Base-by-base conservation (phyloP, 345 rosid species). In the Citrus mangshanensis region DNA sequence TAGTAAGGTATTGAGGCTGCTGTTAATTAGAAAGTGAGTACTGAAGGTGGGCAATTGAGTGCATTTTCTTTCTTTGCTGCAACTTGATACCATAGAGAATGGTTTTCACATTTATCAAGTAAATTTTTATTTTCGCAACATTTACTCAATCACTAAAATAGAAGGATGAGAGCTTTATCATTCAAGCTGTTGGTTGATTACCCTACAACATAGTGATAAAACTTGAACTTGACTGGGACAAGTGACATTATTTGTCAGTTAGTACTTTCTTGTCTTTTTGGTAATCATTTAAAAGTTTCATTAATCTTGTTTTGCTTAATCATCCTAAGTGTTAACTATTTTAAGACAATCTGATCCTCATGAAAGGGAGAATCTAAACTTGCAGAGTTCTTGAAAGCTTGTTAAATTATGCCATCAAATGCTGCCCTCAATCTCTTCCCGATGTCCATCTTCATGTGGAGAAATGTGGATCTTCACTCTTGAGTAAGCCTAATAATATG, bases 311-410 rank as follows among this genome's bases (percentile, higher is more conserved):
- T 60, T 60, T n/a, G n/a, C 46, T 55, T 7, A 60, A 21, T 37
- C 16, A 60, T 59, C 55, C 22, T 59, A 73, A 73, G 34, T 49
- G 42, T 6, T 30, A 19, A n/a, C 34, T 38, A 42, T 66, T 32
- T 35, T 68, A 28, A 37, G 83, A 72, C 51, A 13, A 24, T 62
- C 6, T 64, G 32, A 60, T 73, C 42, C 63, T 62, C 40, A 25
- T 84, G 80, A 85, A 78, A 68, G 79, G 77, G 70, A 68, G 56
- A 82, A 67, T 73, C 66, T 81, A 64, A 66, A 59, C 73, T 70
- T 80, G 81, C 95, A 94, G 97, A 83, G 88, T 87, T 85, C 82
- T 92, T 80, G 98, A 94, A 85, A 84, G 92, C 90, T 85, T 91
- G 81, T 84, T 94, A 85, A 85, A 88, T 79, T 77, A 86, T 85